phyloP scores from a whole-genome alignment of 805 yeast species.

The Candida nonsorbophila region DNA sequence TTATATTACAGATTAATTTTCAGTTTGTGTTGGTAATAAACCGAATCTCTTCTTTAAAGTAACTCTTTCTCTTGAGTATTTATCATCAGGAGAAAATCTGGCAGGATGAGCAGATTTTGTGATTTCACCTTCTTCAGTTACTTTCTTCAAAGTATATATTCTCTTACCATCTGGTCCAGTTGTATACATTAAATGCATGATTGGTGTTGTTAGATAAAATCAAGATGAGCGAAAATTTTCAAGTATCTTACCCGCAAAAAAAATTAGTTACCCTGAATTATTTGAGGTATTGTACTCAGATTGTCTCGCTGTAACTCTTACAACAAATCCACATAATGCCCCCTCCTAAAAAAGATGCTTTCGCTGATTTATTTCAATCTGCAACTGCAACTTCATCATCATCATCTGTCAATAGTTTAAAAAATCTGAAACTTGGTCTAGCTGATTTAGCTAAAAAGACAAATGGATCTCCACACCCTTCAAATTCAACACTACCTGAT shows the following conservation, averaged over 20 bases:
- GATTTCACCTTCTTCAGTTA: slow-evolving; percentile 81
- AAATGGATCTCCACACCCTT: too few relatives aligned
- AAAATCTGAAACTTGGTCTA: too few relatives aligned
- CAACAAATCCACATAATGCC: slow-evolving; percentile 14
- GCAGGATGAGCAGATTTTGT: slow-evolving; percentile 99
- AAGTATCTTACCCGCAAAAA: too few relatives aligned
- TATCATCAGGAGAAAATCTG: slow-evolving; percentile 98
- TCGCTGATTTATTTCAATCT: slow-evolving; percentile 37
- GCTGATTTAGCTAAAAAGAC: slow-evolving; percentile 4
- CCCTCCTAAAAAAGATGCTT: slow-evolving; percentile 41
- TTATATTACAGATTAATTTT: too few relatives aligned
- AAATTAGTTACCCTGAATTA: too few relatives aligned
- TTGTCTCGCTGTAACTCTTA: too few relatives aligned
- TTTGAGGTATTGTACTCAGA: too few relatives aligned
- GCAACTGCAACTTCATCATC: slow-evolving; percentile 15
- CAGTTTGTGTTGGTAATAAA: slow-evolving; percentile 78
- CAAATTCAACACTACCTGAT: too few relatives aligned
- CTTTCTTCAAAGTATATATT: slow-evolving; percentile 83
- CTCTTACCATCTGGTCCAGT: slow-evolving; percentile 93
- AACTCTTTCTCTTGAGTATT: slow-evolving; percentile 98
- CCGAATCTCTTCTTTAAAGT: slow-evolving; percentile 93
- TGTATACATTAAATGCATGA: slow-evolving; percentile 99
- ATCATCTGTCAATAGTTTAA: slow-evolving; percentile 3
- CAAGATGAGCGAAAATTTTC: too few relatives aligned
- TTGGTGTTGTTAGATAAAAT: too few relatives aligned